Base-by-base conservation (phyloP, 257 asterid genomes). In the Nicotiana benthamiana region DNA sequence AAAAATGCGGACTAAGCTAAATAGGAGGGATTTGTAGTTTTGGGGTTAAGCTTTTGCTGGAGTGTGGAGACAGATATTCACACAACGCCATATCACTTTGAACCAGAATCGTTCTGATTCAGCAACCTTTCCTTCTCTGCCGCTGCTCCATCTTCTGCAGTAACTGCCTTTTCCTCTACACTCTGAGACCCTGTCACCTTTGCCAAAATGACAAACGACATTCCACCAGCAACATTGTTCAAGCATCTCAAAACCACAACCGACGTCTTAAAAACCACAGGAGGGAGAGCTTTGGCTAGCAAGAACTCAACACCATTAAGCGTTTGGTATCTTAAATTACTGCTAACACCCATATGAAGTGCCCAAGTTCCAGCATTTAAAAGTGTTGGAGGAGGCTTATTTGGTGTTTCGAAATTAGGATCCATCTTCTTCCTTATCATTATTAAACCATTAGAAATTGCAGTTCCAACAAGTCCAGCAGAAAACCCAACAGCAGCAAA, bases 321-420 rank as follows among this genome's bases (percentile, higher is more conserved):
- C 1, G 96, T 89, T 79, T 94, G 98, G 89, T 94, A 94, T 82
- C 98, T 90, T 28, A 94, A 83, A 65, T 94, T 94, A 79, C 95
- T 88, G 88, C 97, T 94, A 5, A 92, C 40, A 5, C 97, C 97
- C 98, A 94, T 94, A 90, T 94, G 98, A 57, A 83, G 79, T 2
- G 98, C 97, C 98, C 98, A 94, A 7, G 98, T 94, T 9, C 65
- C 59, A 0, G 97, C 98, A 64, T 94, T 94, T 83, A 94, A 54
- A 62, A 94, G 28, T 1, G 95, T 84, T 0, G 97, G 97, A 0
- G 98, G 97, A 12, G 94, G 84, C 82, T 94, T 94, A 87, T 94
- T 94, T 1, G 97, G 97, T 0, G 97, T 93, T 89, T 92, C 93
- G 17, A 94, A 94, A 64, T 43, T 83, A 0, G 96, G 97, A 74